Conservation (phyloP, 768 basidiomycete species). For the Daedaleopsis nitida region DNA sequence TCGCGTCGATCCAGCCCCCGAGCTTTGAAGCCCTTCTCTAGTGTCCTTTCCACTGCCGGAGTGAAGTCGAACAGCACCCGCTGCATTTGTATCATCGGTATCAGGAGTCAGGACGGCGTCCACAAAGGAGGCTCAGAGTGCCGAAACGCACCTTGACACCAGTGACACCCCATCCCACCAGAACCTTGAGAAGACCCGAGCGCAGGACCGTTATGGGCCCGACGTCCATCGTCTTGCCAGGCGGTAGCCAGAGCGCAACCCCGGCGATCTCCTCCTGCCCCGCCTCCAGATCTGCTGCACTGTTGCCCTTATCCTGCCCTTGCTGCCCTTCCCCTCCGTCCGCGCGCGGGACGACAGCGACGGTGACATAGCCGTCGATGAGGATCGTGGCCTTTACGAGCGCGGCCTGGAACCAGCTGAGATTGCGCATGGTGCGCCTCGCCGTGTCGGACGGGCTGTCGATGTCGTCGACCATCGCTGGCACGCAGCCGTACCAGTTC, state of each 20-base stretch:
- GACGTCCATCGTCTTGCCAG: constrained; percentile 17
- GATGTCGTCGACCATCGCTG: not conserved
- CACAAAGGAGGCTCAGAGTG: not conserved
- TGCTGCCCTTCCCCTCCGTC: not conserved
- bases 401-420: constrained; percentile 20
- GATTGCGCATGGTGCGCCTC: constrained; percentile 5
- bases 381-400: constrained; percentile 14
- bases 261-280: constrained; percentile 16
- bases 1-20: constrained; percentile 13
- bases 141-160: constrained; percentile 16
- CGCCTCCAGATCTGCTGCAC: too few relatives aligned
- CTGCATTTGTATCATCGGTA: too few relatives aligned
- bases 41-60: constrained; percentile 13
- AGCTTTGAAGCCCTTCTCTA: constrained; percentile 10
- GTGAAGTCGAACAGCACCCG: constrained; percentile 7
- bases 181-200: constrained; percentile 12
- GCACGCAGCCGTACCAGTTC: constrained; percentile 24
- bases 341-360: constrained; percentile 6
- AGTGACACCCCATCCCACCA: constrained; percentile 18
- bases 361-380: constrained; percentile 12
- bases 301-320: not conserved
- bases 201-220: constrained; percentile 13
- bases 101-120: not conserved
- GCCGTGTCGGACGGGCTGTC: not conserved
- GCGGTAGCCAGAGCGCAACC: constrained; percentile 22